phyloP scores from a whole-genome alignment of 2,329 filamentous ascomycete species.

The Aspergillus cejpii region DNA sequence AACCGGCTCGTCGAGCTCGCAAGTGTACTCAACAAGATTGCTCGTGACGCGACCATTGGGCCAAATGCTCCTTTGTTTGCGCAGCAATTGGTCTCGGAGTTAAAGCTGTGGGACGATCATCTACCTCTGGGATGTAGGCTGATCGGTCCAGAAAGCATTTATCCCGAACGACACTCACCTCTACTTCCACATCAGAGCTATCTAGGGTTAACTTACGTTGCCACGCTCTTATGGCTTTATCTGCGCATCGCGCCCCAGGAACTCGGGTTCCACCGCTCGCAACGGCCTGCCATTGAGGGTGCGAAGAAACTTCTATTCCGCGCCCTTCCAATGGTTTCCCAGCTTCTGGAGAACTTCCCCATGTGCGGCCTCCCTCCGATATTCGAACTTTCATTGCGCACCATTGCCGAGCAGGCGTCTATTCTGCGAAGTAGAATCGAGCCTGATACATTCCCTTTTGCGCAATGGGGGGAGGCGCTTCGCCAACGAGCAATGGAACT shows the following conservation, averaged over 20 bases:
- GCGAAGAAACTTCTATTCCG: constrained; percentile 35
- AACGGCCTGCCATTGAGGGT: constrained; percentile 30
- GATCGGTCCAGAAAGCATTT: constrained; percentile 33
- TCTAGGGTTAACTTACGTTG: constrained; percentile 32
- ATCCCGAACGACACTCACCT: constrained; percentile 32
- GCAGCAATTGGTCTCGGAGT: constrained; percentile 32
- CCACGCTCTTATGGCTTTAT: constrained; percentile 34
- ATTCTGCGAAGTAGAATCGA: constrained; percentile 26
- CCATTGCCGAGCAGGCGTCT: constrained; percentile 32
- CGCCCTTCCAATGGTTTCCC: constrained; percentile 30
- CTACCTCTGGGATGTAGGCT: constrained; percentile 34
- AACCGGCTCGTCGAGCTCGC: constrained; percentile 45
- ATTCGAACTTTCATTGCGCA: constrained; percentile 34
- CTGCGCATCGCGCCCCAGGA: constrained; percentile 29
- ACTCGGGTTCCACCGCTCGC: constrained; percentile 25
- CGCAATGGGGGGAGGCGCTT: constrained; percentile 31
- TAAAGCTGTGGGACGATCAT: constrained; percentile 34
- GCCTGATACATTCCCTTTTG: constrained; percentile 30
- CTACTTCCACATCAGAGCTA: constrained; percentile 39
- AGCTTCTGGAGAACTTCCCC: constrained; percentile 36
- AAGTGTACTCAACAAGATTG: constrained; percentile 32
- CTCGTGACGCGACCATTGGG: constrained; percentile 26
- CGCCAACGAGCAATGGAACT: constrained; percentile 24
- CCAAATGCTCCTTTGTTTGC: constrained; percentile 26
- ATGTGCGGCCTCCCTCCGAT: constrained; percentile 34